These are phyloP conservation scores for Boletus reticuloceps DNA, from an alignment of 768 basidiomycete genomes.

Conservation along the genomic window DNA sequence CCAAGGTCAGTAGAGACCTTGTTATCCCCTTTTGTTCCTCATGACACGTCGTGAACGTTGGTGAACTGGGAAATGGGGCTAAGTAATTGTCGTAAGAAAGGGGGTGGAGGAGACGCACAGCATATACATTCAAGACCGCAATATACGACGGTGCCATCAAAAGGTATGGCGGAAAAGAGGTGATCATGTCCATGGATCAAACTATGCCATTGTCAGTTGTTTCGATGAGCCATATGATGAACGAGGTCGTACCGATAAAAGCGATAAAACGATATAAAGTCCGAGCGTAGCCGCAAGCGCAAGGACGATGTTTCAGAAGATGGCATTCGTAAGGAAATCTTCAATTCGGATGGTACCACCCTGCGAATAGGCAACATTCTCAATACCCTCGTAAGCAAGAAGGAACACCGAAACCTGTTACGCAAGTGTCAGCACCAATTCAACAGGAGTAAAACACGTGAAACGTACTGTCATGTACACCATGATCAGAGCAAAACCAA, in stretches of 20 bases:
- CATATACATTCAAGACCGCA: constrained; percentile 89
- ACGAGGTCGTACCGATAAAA: constrained; percentile 71
- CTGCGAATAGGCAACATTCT: too few relatives aligned
- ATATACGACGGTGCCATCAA: constrained; percentile 94
- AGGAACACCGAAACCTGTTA: too few relatives aligned
- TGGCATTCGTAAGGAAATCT: constrained; percentile 50
- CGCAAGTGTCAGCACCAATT: constrained; percentile 7
- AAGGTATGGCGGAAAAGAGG: constrained; percentile 86
- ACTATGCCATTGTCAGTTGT: constrained; percentile 38
- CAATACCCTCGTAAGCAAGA: too few relatives aligned
- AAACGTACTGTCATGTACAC: constrained; percentile 85
- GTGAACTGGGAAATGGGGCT: constrained; percentile 51
- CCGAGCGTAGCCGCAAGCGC: constrained; percentile 87
- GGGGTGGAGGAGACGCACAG: constrained; percentile 36
- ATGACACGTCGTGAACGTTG: constrained; percentile 88
- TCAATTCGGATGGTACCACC: too few relatives aligned
- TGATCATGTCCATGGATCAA: constrained; percentile 99
- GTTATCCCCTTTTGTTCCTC: constrained; percentile 96
- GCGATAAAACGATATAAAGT: constrained; percentile 76
- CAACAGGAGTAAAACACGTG: background rate
- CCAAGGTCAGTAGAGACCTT: constrained; percentile 84
- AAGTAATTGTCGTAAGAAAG: background rate
- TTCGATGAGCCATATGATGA: background rate
- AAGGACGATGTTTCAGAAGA: constrained; percentile 86
- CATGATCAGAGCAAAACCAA: constrained; percentile 88